Evolutionary conservation across 164 flowering plant species (phyloP), one percentile per base, ranked within the genome.

Genomic region (Echeveria elegans): DNA sequence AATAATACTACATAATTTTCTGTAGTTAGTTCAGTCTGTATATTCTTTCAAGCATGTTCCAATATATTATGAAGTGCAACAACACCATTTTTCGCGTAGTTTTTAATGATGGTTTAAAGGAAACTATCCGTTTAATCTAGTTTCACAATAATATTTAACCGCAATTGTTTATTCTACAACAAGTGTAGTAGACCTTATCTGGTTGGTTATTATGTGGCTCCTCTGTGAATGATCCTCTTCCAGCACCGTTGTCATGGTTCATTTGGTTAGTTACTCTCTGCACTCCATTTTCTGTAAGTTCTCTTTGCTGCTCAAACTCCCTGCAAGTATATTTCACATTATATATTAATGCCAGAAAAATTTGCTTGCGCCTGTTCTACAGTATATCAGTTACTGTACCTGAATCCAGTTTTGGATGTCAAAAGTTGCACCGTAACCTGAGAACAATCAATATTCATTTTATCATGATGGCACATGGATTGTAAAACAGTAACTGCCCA

Each of bases 221-320:
- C 31, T 75, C 83, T 30, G 81, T 69, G 58, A 76, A 69, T 74
- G 77, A 64, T 38, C 66, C 64, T 66, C 74, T 87, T 59, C 74
- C 77, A 73, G 64, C 41, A 50, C 69, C 69, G 38, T 75, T 84
- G 67, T 72, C 78, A 68, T 71, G 77, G 68, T 60, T 68, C 73
- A 40, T 76, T 47, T 75, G 83, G 53, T 76, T 78, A 47, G 75
- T 71, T 23, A 75, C 73, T 23, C 77, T 70, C 62, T 72, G 92
- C 72, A 88, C 74, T 23, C 95, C 92, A 72, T 73, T 85, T 73
- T 94, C 99, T 71, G 90, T 81, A 43, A 81, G 83, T 75, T 91
- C 99, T 75, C 97, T 82, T 78, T 95, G 97, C 80, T 92, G 96
- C 82, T 95, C 97, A 80, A 95, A 95, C 76, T 95, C 99, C 73